phyloP scores from a whole-genome alignment of 2,329 filamentous ascomycete species.

The Fusarium protoensiforme region DNA sequence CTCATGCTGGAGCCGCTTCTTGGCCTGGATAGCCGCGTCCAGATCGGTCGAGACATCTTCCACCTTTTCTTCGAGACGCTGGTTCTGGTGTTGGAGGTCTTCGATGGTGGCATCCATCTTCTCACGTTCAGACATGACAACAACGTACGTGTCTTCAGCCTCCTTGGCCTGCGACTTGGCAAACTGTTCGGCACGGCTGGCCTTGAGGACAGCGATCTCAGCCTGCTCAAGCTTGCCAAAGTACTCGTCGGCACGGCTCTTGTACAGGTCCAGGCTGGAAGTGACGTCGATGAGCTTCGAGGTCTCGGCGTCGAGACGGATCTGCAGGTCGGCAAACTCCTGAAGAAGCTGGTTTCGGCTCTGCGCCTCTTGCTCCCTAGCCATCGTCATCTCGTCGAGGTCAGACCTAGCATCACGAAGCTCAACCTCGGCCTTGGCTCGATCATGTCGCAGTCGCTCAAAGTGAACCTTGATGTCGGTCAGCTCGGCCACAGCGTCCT shows the following conservation, averaged over 20 bases:
- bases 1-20: conserved; percentile 95
- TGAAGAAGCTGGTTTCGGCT: conserved; percentile 89
- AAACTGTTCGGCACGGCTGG: conserved; percentile 91
- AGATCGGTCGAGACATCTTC: conserved; percentile 94
- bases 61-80: conserved; percentile 88
- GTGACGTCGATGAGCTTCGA: conserved; percentile 87
- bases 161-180: conserved; percentile 90
- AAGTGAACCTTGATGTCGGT: conserved; percentile 88
- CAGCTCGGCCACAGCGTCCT: conserved; percentile 85
- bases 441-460: conserved; percentile 86
- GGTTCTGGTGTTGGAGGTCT: conserved; percentile 88
- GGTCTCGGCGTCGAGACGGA: conserved; percentile 88
- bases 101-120: conserved; percentile 89
- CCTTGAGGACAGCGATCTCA: conserved; percentile 94
- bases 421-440: conserved; percentile 84
- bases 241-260: conserved; percentile 92
- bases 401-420: conserved; percentile 87
- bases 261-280: conserved; percentile 88
- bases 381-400: conserved; percentile 80
- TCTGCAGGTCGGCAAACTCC: conserved; percentile 94
- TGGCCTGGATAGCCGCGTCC: conserved; percentile 84
- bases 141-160: conserved; percentile 89
- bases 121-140: conserved; percentile 91
- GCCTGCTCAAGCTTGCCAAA: conserved; percentile 97
- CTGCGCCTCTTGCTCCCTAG: conserved; percentile 87